A percentile compares a stretch with the other conserved stretches of the same genome.
These are phyloP conservation scores for Aureobasidium lini DNA, from an alignment of 2,329 filamentous ascomycete genomes.

Conservation along the genomic window DNA sequence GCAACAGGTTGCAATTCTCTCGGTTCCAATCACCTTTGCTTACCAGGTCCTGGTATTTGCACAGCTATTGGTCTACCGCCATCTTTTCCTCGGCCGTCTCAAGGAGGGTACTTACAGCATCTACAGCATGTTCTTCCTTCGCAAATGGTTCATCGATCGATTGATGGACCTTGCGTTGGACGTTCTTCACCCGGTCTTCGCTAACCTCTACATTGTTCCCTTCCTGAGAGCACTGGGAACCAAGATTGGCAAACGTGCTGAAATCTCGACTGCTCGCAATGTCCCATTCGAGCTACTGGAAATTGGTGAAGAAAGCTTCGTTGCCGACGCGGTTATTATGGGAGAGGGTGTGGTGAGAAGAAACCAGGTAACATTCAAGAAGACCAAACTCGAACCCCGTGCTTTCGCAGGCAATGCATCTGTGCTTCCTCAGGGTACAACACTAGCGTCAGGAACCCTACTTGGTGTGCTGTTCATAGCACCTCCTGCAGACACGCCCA, in stretches of 20 bases:
- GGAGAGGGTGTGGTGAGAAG: not conserved
- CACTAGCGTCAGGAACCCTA: not conserved
- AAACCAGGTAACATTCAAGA: not conserved
- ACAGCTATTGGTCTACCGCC: not conserved
- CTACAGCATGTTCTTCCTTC: not conserved
- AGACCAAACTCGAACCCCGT: not conserved
- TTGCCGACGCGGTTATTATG: not conserved
- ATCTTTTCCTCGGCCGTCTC: not conserved
- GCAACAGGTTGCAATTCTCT: not conserved
- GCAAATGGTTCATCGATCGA: not conserved
- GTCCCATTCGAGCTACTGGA: not conserved
- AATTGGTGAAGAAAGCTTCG: not conserved
- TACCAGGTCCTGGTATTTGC: not conserved
- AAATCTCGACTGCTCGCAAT: not conserved
- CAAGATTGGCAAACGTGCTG: not conserved
- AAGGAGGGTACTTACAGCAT: not conserved
- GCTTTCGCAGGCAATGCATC: constrained; percentile 1
- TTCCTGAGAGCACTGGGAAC: not conserved
- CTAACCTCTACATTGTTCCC: not conserved
- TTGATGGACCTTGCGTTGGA: not conserved
- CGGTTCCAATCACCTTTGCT: not conserved
- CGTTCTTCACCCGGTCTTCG: not conserved
- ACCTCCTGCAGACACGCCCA: not conserved
- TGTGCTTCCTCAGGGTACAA: not conserved
- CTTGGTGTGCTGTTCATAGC: not conserved